Conservation (phyloP, 805 yeast species). For the Ogataea wickerhamii region DNA sequence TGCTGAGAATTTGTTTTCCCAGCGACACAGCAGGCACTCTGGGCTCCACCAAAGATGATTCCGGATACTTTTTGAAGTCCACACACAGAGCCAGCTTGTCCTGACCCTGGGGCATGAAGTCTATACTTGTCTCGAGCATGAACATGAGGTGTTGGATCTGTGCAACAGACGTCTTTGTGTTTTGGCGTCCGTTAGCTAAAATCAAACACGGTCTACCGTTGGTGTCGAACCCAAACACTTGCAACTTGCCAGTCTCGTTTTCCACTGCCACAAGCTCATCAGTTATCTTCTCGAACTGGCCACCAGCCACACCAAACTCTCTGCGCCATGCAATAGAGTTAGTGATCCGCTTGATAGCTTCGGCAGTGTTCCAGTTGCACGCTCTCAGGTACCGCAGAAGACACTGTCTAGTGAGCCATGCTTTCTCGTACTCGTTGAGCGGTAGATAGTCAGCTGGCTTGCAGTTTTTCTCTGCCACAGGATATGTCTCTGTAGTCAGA, state of each 20-base stretch:
- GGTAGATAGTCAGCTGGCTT: conserved; percentile 34
- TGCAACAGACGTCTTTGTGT: conserved; percentile 83
- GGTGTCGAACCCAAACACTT: conserved; percentile 83
- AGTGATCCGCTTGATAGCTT: conserved; percentile 68
- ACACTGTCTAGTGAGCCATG: conserved; percentile 93
- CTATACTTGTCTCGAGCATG: conserved; percentile 89
- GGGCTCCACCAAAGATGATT: conserved; percentile 32
- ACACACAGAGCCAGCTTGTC: conserved; percentile 88
- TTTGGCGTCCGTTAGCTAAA: conserved; percentile 91
- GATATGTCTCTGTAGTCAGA: conserved; percentile 43
- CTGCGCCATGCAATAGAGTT: conserved; percentile 89
- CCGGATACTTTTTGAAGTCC: conserved; percentile 83
- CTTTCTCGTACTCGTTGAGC: conserved; percentile 54
- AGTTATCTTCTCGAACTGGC: conserved; percentile 47
- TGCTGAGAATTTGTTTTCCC: conserved; percentile 87
- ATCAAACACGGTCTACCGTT: conserved; percentile 91
- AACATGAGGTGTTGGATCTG: conserved; percentile 93
- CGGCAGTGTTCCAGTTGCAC: conserved; percentile 76
- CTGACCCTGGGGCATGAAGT: conserved; percentile 94
- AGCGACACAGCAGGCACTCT: conserved; percentile 73
- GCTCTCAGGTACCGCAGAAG: conserved; percentile 86
- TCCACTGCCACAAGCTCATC: conserved; percentile 56
- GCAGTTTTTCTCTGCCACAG: conserved; percentile 44
- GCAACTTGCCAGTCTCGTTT: conserved; percentile 89
- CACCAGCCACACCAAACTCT: conserved; percentile 71